Conservation (phyloP, 768 basidiomycete genomes). For the Kwoniella sp. region DNA sequence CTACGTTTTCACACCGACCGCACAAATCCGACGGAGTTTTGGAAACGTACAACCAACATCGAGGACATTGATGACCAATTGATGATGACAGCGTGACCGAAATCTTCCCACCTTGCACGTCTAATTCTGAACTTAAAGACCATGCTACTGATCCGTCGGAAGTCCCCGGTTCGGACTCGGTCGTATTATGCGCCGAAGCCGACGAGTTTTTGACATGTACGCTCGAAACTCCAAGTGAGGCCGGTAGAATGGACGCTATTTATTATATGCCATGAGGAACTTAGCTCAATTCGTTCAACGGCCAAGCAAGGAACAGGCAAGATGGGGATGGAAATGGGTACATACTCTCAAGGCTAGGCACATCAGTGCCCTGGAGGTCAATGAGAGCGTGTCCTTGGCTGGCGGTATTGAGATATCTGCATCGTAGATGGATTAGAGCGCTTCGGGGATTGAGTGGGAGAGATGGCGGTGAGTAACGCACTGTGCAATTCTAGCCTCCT, state of each 20-base stretch:
- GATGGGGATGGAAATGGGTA: background rate
- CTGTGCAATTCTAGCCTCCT: constrained; percentile 76
- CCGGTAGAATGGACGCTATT: background rate
- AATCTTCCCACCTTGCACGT: constrained; percentile 46
- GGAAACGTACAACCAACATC: constrained; percentile 83
- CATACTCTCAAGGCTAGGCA: background rate
- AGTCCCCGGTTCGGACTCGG: background rate
- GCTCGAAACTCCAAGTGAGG: background rate
- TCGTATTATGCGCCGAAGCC: background rate
- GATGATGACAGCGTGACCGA: constrained; percentile 60
- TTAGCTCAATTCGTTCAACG: too few relatives aligned
- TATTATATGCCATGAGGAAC: too few relatives aligned
- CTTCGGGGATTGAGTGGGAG: too few relatives aligned
- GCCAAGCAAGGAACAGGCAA: too few relatives aligned
- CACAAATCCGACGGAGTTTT: constrained; percentile 64
- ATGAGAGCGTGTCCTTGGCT: constrained; percentile 7
- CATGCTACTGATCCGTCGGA: too few relatives aligned
- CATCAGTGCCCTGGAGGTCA: background rate
- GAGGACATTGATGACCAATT: constrained; percentile 71
- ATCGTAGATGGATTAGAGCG: too few relatives aligned
- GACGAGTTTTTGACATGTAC: background rate
- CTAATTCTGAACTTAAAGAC: background rate
- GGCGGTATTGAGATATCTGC: constrained; percentile 5
- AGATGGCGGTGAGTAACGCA: constrained; percentile 65
- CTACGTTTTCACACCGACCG: constrained; percentile 61